Conservation (phyloP, 192 early-diverging fungal genomes). For the Coemansia sp. region DNA sequence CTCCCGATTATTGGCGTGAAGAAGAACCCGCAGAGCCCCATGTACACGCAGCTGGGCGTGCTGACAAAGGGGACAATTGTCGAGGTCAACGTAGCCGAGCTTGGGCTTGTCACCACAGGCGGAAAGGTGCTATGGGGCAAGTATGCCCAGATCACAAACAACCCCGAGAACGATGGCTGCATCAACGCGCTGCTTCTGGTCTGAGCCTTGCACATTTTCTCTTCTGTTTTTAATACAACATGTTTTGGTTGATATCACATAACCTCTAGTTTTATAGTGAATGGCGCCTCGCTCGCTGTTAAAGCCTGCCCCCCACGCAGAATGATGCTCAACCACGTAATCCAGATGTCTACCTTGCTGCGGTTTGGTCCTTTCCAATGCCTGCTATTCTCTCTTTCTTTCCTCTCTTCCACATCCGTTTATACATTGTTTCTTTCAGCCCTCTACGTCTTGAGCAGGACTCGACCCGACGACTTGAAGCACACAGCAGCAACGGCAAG, state of each 20-base stretch:
- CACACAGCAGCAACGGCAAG: not conserved
- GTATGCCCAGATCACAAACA: slow-evolving; percentile 94
- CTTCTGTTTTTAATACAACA: no score
- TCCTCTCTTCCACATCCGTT: not conserved
- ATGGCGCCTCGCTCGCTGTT: no score
- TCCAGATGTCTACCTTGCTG: not conserved
- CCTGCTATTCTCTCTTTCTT: not conserved
- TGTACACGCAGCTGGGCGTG: slow-evolving; percentile 96
- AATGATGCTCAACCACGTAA: not conserved
- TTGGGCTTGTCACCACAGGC: slow-evolving; percentile 93
- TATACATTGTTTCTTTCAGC: not conserved
- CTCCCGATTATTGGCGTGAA: slow-evolving; percentile 97
- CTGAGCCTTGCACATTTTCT: slow-evolving; percentile 32
- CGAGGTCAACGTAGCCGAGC: slow-evolving; percentile 92
- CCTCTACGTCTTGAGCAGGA: not conserved
- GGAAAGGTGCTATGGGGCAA: slow-evolving; percentile 99
- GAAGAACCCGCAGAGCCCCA: slow-evolving; percentile 95
- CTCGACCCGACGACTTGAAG: not conserved
- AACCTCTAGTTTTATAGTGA: not conserved
- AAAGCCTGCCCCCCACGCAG: no score
- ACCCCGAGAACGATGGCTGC: slow-evolving; percentile 97
- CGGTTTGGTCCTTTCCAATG: not conserved
- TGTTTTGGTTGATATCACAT: not conserved
- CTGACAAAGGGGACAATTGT: slow-evolving; percentile 98
- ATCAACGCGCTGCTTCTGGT: slow-evolving; percentile 93